phyloP scores from a whole-genome alignment of 2,329 filamentous ascomycete genomes.

The Aspergillaceae sp. region DNA sequence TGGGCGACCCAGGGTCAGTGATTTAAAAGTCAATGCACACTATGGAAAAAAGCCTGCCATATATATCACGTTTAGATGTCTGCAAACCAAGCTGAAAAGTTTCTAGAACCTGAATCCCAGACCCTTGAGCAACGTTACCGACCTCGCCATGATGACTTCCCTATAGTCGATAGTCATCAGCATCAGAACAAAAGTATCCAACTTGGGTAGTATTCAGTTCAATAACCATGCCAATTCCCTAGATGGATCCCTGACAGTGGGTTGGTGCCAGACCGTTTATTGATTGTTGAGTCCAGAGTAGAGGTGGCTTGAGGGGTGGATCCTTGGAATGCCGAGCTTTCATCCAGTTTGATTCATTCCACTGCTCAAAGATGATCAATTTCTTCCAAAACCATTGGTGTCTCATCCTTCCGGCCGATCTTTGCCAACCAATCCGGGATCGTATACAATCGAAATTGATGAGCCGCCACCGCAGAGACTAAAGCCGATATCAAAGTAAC shows the following conservation, averaged over 20 bases:
- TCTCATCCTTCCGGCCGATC: background rate
- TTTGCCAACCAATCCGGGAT: background rate
- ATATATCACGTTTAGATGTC: constrained; percentile 9
- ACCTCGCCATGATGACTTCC: too few relatives aligned
- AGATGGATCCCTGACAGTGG: background rate
- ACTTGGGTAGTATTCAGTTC: too few relatives aligned
- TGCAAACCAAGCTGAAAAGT: constrained; percentile 25
- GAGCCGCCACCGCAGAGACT: too few relatives aligned
- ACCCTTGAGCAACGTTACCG: too few relatives aligned
- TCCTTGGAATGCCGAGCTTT: background rate
- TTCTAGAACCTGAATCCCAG: constrained; percentile 40
- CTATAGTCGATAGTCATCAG: too few relatives aligned
- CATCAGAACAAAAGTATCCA: too few relatives aligned
- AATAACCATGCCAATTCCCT: constrained; percentile 42
- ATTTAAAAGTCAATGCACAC: constrained; percentile 33
- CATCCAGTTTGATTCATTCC: background rate
- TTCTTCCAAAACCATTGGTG: background rate
- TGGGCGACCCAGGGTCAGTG: constrained; percentile 55
- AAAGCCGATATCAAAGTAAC: too few relatives aligned
- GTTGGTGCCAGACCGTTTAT: background rate
- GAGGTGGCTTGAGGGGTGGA: background rate
- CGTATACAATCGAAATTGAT: background rate
- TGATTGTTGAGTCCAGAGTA: background rate
- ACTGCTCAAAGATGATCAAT: background rate
- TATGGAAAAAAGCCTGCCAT: constrained; percentile 22